These are phyloP conservation scores for Angomonas ambiguus DNA, from an alignment of 208 protist genomes.

Conservation along the genomic window DNA sequence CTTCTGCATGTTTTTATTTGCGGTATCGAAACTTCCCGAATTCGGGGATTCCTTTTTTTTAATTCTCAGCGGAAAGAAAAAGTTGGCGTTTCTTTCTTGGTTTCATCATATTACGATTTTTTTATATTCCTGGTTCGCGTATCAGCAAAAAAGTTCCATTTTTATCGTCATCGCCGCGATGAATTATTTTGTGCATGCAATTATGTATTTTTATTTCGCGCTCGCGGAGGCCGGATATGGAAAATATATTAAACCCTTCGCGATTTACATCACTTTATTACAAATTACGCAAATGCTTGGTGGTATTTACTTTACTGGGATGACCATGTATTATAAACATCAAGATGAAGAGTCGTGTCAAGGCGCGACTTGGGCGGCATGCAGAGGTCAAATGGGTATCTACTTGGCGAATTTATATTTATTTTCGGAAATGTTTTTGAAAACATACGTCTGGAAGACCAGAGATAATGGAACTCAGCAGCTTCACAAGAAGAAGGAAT, in stretches of 20 bases:
- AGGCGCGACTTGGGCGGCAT: constrained; percentile 35
- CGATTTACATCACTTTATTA: constrained; percentile 75
- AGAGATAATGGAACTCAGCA: background rate
- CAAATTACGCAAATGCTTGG: constrained; percentile 92
- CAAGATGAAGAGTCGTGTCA: constrained; percentile 28
- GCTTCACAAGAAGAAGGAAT: background rate
- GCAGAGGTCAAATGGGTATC: constrained; percentile 61
- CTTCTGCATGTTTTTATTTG: constrained; percentile 67
- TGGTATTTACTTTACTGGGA: constrained; percentile 31
- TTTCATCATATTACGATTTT: constrained; percentile 92
- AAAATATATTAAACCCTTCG: constrained; percentile 55
- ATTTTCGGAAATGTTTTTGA: constrained; percentile 88
- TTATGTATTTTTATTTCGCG: constrained; percentile 96
- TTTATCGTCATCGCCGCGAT: constrained; percentile 83
- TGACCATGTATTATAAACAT: background rate
- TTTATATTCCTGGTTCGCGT: constrained; percentile 86
- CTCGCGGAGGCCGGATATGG: constrained; percentile 53
- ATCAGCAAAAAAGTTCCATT: constrained; percentile 44
- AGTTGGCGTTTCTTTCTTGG: constrained; percentile 83
- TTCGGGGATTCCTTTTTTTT: constrained; percentile 82
- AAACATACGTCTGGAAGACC: constrained; percentile 51
- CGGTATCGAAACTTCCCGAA: constrained; percentile 81
- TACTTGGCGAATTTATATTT: constrained; percentile 90
- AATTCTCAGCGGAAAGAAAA: constrained; percentile 72
- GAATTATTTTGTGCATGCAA: constrained; percentile 92